These are phyloP conservation scores for Amoebophrya sp. DNA, from an alignment of 169 alveolate species.

Conservation along the genomic window DNA sequence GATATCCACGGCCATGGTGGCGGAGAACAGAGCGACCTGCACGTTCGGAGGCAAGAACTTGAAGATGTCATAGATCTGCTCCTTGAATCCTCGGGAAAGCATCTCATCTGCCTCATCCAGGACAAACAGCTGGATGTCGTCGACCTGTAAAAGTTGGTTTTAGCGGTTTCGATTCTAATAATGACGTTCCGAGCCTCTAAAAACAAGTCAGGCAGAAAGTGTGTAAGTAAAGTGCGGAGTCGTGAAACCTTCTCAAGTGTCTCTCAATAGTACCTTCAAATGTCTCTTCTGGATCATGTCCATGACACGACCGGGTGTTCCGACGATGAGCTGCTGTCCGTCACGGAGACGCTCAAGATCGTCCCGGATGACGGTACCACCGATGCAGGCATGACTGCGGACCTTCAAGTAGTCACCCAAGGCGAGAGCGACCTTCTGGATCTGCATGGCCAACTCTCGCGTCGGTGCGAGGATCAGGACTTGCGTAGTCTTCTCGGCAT, in stretches of 20 bases:
- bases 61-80: conserved; percentile 56
- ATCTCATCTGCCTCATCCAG: conserved; percentile 99
- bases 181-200: too few species aligned
- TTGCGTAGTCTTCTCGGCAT: conserved; percentile 78
- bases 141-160: too few species aligned
- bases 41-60: conserved; percentile 45
- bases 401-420: conserved; percentile 65
- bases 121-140: conserved; percentile 84
- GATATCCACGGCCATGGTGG: conserved; percentile 94
- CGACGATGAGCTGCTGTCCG: conserved; percentile 99
- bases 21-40: conserved; percentile 79
- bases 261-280: too few species aligned
- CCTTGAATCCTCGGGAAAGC: conserved; percentile 95
- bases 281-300: conserved; percentile 84
- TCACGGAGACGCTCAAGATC: conserved; percentile 86
- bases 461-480: conserved; percentile 96
- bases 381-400: conserved; percentile 89
- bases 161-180: too few species aligned
- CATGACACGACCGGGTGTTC: conserved; percentile 99
- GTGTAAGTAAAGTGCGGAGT: too few species aligned
- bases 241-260: too few species aligned
- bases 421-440: conserved; percentile 72
- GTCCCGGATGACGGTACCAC: conserved; percentile 97
- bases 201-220: too few species aligned
- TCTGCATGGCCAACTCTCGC: conserved; percentile 97